phyloP scores from a whole-genome alignment of 163 green algal genomes.

The Botryococcus braunii region DNA sequence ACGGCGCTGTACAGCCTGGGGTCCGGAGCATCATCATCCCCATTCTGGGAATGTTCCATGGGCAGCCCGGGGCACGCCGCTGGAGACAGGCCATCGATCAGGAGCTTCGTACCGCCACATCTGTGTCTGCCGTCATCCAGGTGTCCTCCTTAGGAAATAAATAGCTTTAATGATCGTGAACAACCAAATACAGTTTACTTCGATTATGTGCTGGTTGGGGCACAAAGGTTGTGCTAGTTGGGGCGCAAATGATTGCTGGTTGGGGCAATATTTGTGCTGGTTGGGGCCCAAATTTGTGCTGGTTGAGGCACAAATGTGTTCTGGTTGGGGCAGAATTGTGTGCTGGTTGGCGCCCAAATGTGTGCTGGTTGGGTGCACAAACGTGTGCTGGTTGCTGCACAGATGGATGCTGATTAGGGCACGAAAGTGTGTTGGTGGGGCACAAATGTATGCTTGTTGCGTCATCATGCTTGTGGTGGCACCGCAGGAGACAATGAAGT shows the following conservation, averaged over 20 bases:
- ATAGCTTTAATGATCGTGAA: not conserved
- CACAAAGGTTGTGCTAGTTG: not conserved
- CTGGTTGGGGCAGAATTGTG: not conserved
- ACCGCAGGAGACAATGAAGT: slow-evolving; percentile 6
- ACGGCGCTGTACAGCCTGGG: slow-evolving; percentile 29
- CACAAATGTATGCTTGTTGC: not conserved
- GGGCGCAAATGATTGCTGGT: not conserved
- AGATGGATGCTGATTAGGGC: not conserved
- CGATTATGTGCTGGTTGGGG: no score
- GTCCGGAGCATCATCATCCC: slow-evolving; percentile 67
- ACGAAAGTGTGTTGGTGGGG: not conserved
- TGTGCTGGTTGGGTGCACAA: not conserved
- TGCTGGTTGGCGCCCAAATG: no score
- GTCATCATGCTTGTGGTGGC: not conserved
- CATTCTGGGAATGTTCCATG: slow-evolving; percentile 76
- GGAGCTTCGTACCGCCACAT: not conserved
- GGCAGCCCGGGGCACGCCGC: slow-evolving; percentile 44
- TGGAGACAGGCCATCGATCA: slow-evolving; percentile 37
- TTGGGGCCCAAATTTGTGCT: not conserved
- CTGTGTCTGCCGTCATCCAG: slow-evolving; percentile 7
- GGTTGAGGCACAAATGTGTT: not conserved
- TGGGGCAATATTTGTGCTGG: not conserved
- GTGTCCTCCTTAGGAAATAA: no score
- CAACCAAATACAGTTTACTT: not conserved
- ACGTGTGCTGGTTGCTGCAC: not conserved